Conservation (phyloP, 1,284 basidiomycete genomes). For the Sanghuangporus baumii region DNA sequence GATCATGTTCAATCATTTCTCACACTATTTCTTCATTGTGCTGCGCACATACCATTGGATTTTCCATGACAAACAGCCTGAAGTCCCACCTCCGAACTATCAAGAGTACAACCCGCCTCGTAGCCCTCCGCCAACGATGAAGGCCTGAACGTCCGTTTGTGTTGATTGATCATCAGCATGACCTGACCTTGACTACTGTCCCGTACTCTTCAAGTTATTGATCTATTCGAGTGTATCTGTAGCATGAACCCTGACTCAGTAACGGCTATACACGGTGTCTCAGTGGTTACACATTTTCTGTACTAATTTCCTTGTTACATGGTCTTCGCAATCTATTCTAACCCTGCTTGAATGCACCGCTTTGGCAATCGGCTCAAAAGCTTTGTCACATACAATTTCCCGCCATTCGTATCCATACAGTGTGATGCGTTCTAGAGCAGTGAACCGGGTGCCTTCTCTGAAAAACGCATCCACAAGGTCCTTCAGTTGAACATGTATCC, state of each 20-base stretch:
- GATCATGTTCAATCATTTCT: neutral
- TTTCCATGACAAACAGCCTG: neutral
- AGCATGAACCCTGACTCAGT: neutral
- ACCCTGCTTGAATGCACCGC: neutral
- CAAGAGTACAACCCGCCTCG: neutral
- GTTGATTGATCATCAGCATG: neutral
- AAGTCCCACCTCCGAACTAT: neutral
- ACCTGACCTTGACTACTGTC: neutral
- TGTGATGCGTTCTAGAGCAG: neutral
- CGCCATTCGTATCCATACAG: constrained; percentile 2
- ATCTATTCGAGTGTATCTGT: neutral
- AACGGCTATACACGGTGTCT: neutral
- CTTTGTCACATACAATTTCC: neutral
- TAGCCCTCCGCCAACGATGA: neutral
- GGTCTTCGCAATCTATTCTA: neutral
- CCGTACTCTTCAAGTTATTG: neutral
- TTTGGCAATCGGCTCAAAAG: neutral
- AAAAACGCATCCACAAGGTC: neutral
- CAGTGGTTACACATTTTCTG: neutral
- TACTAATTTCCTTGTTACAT: neutral
- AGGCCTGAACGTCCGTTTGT: neutral
- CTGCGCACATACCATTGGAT: neutral
- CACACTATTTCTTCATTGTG: neutral
- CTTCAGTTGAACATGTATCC: neutral
- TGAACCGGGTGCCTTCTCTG: neutral